These are phyloP conservation scores for Aspergillus amoenus DNA, from an alignment of 2,329 filamentous ascomycete species.

Conservation along the genomic window DNA sequence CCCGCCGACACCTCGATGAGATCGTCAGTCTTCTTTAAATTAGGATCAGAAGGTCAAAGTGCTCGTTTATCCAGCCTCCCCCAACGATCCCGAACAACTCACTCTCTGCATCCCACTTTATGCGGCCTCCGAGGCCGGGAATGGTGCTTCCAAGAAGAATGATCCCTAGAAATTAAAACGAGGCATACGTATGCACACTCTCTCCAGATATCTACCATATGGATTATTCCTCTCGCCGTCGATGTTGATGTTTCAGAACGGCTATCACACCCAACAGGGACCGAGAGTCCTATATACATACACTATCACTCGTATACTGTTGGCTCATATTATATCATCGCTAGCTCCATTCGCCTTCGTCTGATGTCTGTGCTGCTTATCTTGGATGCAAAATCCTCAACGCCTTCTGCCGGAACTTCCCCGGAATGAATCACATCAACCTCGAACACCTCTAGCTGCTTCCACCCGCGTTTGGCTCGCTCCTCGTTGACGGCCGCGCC, in stretches of 20 bases:
- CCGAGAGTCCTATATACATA: slow-evolving; percentile 7
- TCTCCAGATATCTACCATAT: neutral
- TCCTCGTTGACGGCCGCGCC: slow-evolving; percentile 85
- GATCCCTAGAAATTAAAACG: neutral
- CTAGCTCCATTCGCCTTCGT: slow-evolving; percentile 46
- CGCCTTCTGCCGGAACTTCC: slow-evolving; percentile 49
- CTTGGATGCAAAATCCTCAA: slow-evolving; percentile 72
- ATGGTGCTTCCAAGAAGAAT: neutral
- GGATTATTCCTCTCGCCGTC: neutral
- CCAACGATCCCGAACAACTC: neutral
- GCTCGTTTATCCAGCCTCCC: neutral
- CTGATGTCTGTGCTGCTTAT: slow-evolving; percentile 89
- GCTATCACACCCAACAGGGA: neutral
- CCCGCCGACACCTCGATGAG: slow-evolving; percentile 1
- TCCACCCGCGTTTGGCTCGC: slow-evolving; percentile 73
- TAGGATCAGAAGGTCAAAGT: neutral
- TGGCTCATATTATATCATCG: slow-evolving; percentile 25
- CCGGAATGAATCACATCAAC: slow-evolving; percentile 80
- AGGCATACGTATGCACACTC: neutral
- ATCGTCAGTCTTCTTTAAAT: neutral
- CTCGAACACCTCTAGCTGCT: slow-evolving; percentile 74
- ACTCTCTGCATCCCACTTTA: neutral
- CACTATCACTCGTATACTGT: slow-evolving; percentile 1
- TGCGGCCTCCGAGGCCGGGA: neutral
- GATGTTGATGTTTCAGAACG: neutral